A percentile compares a stretch with the other conserved stretches of the same genome.
Evolutionary conservation across 1,139 yeast genomes (phyloP).

Genomic region (Suhomyces bolitotheri): DNA sequence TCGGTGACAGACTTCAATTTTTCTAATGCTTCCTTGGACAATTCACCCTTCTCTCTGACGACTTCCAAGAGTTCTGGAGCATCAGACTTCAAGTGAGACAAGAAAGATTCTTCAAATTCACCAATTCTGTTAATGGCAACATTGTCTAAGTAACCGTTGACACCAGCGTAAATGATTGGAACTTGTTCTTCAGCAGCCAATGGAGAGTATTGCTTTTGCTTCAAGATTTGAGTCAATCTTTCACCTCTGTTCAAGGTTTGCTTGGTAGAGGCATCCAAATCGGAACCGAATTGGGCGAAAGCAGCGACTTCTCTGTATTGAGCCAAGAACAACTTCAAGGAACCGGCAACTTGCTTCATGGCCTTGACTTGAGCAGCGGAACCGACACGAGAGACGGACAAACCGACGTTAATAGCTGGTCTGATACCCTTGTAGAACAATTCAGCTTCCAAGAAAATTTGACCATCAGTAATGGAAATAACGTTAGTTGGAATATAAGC

Average conservation of each 20-base stretch:
- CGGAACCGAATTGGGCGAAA: slow-evolving; percentile 99
- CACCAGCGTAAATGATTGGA: slow-evolving; percentile 98
- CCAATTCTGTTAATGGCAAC: slow-evolving; percentile 84
- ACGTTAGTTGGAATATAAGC: slow-evolving; percentile 98
- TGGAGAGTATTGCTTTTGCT: slow-evolving; percentile 97
- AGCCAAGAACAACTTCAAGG: slow-evolving; percentile 99
- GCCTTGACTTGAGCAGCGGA: slow-evolving; percentile 99
- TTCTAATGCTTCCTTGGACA: slow-evolving; percentile 82
- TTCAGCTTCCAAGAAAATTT: slow-evolving; percentile 98
- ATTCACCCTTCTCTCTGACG: slow-evolving; percentile 87
- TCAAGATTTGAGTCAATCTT: slow-evolving; percentile 98
- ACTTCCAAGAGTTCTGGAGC: slow-evolving; percentile 81
- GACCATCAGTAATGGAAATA: slow-evolving; percentile 97
- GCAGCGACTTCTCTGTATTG: slow-evolving; percentile 99
- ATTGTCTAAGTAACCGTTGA: slow-evolving; percentile 95
- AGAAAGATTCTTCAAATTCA: slow-evolving; percentile 91
- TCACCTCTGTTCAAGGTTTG: slow-evolving; percentile 99
- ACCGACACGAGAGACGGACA: slow-evolving; percentile 99
- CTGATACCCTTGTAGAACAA: slow-evolving; percentile 99
- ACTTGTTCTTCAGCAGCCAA: slow-evolving; percentile 99
- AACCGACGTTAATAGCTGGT: slow-evolving; percentile 99
- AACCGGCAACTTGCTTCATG: slow-evolving; percentile 99
- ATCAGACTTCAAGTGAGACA: slow-evolving; percentile 87
- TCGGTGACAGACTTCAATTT: slow-evolving; percentile 89
- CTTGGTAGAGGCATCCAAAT: slow-evolving; percentile 99